Evolutionary conservation across 352 stramenopile species (phyloP), one percentile per base, ranked within the genome.

Genomic region (Globisporangium recalcitrans): DNA sequence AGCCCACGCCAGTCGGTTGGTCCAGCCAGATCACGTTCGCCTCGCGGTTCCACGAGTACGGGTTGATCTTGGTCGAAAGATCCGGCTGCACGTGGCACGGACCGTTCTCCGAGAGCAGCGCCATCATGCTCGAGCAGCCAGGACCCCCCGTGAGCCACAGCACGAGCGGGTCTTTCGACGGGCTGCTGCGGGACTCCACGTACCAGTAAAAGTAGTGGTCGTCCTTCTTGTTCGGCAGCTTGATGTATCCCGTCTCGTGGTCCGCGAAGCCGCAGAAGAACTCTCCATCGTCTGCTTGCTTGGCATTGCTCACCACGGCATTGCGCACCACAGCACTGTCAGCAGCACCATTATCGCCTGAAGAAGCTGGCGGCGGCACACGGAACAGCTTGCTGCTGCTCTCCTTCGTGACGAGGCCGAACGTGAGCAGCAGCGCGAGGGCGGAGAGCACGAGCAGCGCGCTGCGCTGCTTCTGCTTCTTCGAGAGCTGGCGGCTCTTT

Each of bases 121-220:
- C 60, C 52, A 71, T 63, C 55, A 78, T 67, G 48, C 67, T 77
- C 32, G 70, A 80, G 57, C 62, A 78, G 0, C 76, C 76, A 14
- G 74, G 76, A 0, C 76, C 76, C 13, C 74, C 76, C 1, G 66
- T 77, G 31, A 85, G 65, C 76, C 76, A 85, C n/a, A 85, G 62
- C 6, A 83, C 63, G 9, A 84, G 56, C 22, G 75, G 75, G n/a
- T 77, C 75, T 16, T 58, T 63, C 22, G 31, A 46, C 5, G 70
- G 63, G n/a, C 62, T 58, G 40, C 47, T 58, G 4, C 68, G 58
- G 13, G 74, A 78, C 53, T 80, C 71, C 26, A 81, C 68, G 58
- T 72, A 78, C 76, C 76, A 85, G 62, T 85, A 85, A 53, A 85
- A 85, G 63, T 83, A 83, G 47, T 80, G 58, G 49, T 74, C 73